phyloP scores from a whole-genome alignment of 306 rosid species.

The Dalbergia cochinchinensis region DNA sequence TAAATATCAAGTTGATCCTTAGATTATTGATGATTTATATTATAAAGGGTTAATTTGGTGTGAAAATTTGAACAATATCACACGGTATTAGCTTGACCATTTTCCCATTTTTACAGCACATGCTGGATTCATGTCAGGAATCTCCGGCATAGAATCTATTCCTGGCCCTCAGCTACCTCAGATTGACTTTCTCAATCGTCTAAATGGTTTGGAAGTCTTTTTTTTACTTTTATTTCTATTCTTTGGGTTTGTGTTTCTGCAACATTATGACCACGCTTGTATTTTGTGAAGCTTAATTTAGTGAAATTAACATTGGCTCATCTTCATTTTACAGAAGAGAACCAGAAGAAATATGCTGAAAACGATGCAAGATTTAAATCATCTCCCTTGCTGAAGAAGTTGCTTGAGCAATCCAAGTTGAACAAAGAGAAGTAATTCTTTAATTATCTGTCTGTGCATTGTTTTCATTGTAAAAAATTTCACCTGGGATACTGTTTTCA shows the following conservation, averaged over 20 bases:
- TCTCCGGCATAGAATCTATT: conserved; percentile 81
- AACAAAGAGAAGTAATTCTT: conserved; percentile 83
- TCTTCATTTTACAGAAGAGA: conserved; percentile 72
- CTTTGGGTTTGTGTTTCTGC: conserved; percentile 1
- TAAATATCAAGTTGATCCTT: not conserved
- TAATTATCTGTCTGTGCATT: not conserved
- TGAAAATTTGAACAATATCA: not conserved
- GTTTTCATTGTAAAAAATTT: not conserved
- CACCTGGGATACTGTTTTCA: not conserved
- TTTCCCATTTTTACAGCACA: conserved; percentile 63
- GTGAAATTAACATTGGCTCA: conserved; percentile 36
- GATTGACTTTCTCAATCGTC: conserved; percentile 76
- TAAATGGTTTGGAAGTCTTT: conserved; percentile 62
- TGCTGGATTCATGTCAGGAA: conserved; percentile 92
- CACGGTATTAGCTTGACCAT: conserved; percentile 2
- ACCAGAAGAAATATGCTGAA: conserved; percentile 87
- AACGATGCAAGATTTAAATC: conserved; percentile 77
- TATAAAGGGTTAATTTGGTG: not conserved
- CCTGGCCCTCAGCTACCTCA: conserved; percentile 91
- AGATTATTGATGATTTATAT: not conserved
- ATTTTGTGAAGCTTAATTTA: conserved; percentile 39
- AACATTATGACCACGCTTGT: conserved; percentile 12
- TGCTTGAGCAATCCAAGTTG: conserved; percentile 78
- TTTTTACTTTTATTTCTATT: not conserved
- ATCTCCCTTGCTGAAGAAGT: conserved; percentile 74